Evolutionary conservation across 257 asterid genomes (phyloP).

Genomic region (Penstemon newberryi): DNA sequence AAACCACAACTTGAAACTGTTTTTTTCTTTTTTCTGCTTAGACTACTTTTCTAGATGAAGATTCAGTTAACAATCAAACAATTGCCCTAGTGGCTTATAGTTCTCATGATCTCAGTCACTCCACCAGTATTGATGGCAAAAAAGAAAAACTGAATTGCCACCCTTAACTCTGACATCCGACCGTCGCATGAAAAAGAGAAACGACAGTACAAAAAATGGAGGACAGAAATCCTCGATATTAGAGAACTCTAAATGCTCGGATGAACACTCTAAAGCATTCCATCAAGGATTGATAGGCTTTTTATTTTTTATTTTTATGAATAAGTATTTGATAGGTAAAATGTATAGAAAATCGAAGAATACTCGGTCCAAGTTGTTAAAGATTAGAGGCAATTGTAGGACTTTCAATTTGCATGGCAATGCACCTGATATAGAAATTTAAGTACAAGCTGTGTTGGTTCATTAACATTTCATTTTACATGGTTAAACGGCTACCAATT

Average conservation of each 20-base stretch:
- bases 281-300: not conserved
- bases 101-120: not conserved
- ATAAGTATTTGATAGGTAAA: not conserved
- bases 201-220: not conserved
- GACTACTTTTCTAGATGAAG: not conserved
- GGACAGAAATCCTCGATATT: not conserved
- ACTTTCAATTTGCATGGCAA: conserved; percentile 5
- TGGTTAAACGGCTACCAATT: not conserved
- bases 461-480: not conserved
- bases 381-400: not conserved
- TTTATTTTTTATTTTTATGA: not conserved
- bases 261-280: not conserved
- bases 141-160: too few relatives aligned
- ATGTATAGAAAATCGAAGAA: not conserved
- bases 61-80: conserved; percentile 16
- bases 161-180: not conserved
- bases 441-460: not conserved
- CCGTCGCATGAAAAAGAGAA: not conserved
- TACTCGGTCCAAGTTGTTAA: not conserved
- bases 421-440: not conserved
- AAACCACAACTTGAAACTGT: not conserved
- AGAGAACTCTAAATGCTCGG: not conserved
- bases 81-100: not conserved
- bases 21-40: not conserved
- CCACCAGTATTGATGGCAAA: too few relatives aligned